Conservation (phyloP, 2,329 filamentous ascomycete genomes). For the Colletotrichum coccodes region DNA sequence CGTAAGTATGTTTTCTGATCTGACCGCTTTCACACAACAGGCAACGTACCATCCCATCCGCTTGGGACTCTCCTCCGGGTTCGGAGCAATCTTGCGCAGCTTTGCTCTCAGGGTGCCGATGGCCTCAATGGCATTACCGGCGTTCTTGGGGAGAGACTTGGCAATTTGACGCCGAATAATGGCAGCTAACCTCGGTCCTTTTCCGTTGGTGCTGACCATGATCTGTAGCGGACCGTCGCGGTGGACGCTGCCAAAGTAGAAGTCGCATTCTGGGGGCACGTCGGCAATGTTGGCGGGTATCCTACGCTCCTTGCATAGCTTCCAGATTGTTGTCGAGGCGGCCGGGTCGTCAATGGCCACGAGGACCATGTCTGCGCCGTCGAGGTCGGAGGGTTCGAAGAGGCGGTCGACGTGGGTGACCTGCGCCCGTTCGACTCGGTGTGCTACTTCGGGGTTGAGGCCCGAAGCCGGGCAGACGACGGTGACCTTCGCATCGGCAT, state of each 20-base stretch:
- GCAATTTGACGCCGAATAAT: constrained; percentile 88
- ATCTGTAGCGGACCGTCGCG: constrained; percentile 95
- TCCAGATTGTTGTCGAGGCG: constrained; percentile 92
- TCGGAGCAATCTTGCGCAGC: constrained; percentile 80
- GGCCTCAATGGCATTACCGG: constrained; percentile 85
- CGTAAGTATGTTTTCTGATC: background rate
- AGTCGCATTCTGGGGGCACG: constrained; percentile 96
- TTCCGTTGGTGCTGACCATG: constrained; percentile 99
- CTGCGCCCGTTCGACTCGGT: constrained; percentile 79
- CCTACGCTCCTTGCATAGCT: constrained; percentile 85
- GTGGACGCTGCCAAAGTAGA: constrained; percentile 97
- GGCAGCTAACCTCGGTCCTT: constrained; percentile 90
- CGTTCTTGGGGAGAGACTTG: constrained; percentile 77
- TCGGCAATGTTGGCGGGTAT: constrained; percentile 97
- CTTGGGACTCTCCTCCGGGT: constrained; percentile 79
- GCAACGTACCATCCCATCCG: constrained; percentile 84
- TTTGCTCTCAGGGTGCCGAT: constrained; percentile 84
- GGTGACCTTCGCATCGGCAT: constrained; percentile 91
- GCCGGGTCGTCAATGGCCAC: constrained; percentile 93
- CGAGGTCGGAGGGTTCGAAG: constrained; percentile 89
- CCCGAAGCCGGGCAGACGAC: constrained; percentile 84
- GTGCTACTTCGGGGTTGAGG: constrained; percentile 88
- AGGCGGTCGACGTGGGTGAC: constrained; percentile 83
- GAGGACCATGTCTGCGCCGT: constrained; percentile 86
- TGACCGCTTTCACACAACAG: background rate